Base-by-base conservation (phyloP, 169 alveolate genomes). In the Plasmodium relictum region DNA sequence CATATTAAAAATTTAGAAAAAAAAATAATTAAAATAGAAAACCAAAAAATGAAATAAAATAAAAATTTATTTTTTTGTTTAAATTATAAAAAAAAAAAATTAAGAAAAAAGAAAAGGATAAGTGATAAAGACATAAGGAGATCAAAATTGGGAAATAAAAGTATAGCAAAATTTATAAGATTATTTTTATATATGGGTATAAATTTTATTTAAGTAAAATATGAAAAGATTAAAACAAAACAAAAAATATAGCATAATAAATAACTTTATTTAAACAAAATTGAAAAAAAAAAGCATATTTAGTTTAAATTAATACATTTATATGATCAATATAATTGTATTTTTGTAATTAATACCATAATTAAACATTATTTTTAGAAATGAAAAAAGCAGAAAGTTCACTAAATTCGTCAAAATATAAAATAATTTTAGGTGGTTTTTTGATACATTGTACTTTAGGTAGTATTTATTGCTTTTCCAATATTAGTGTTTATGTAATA, bases 401-500 rank as follows among this genome's bases (percentile, higher is more conserved):
- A 9, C 22, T 50, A 18, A 39, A 31, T 6, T 68, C 37, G 39
- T 80, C 90, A 66, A 65, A 41, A 68, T 80, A 71, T 80, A 80
- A 18, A 68, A 58, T 80, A 68, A 80, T 80, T 48, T 56, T 80
- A 68, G 90, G 90, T 20, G 90, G 90, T 10, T 80, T 80, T 71
- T 68, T 80, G 59, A 80, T 80, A 52, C 90, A 80, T 59, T 80
- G 90, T 44, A 80, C 90, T 1, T 44, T 80, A 65, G 95, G 92
- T 12, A 88, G 89, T 66, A 71, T 92, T 48, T 88, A 92, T 68
- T 70, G 94, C 22, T 92, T 92, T 50, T 92, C 94, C 12, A 92
- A 92, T 42, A 68, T 94, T 14, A 92, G 93, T 61, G 90, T 92
- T 24, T 90, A 94, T 80, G 70, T 94, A 44, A 92, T 89, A 37